Evolutionary conservation across 139 green algal species (phyloP), one percentile per base, ranked within the genome.

Genomic region (Micromonas pusilla): DNA sequence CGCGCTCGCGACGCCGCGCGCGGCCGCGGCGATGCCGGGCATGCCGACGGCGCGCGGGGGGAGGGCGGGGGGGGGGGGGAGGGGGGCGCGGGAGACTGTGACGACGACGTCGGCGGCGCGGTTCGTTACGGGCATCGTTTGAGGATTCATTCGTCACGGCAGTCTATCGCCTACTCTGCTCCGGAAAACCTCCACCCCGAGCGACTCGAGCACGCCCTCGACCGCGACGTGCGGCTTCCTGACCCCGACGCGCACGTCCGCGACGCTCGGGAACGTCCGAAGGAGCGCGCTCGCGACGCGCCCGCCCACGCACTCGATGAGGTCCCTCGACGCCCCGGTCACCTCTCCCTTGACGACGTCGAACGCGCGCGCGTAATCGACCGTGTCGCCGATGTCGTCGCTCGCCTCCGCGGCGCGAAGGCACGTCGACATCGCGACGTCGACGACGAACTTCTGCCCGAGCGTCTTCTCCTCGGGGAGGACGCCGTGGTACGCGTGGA

Each of bases 361-460:
- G 45, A 79, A 87, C 45, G 86, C 78, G 30, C 45, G 31, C 25
- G 83, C 81, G 72, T 87, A 87, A 65, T 83, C 81, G 0, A 87
- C 82, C 1, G 83, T 83, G 66, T 81, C 3, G 1, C 2, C 2
- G 33, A 86, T 4, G 31, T 72, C 68, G 73, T 86, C 83, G 26
- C 63, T 54, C 1, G 2, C 37, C 20, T 70, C 82, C 23, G 76
- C 83, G 16, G n/a, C 25, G 23, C 34, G 23, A 20, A 84, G 70
- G 72, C 57, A 21, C 52, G 52, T 62, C 0, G 25, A 33, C 39
- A 83, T 45, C 6, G 83, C 52, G 23, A 84, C n/a, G 70, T 87
- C 83, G 2, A 87, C 78, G 19, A 78, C n/a, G 71, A 86, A 87
- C 5, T 84, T 84, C 62, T 87, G 83, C 1, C 83, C 83, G 2